phyloP scores from a whole-genome alignment of 2,329 filamentous ascomycete species.

The Ilyonectria robusta region DNA sequence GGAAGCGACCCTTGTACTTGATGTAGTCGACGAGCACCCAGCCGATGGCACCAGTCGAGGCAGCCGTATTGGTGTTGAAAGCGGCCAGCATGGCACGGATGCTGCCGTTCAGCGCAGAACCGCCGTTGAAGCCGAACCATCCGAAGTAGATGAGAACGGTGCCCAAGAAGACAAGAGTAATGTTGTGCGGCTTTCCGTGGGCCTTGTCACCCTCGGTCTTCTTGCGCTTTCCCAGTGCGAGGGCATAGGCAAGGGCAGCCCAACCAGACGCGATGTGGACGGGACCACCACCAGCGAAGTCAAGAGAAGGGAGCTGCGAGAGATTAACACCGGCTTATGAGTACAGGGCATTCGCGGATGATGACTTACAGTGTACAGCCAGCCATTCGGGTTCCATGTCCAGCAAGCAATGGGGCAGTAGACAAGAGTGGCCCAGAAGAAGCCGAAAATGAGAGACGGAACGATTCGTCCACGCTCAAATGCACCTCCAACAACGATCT shows the following conservation, averaged over 20 bases:
- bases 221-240: conserved; percentile 72
- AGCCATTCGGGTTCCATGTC: conserved; percentile 76
- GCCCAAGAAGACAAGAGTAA: conserved; percentile 73
- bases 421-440: conserved; percentile 74
- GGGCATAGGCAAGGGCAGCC: conserved; percentile 72
- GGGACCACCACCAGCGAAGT: conserved; percentile 74
- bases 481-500: conserved; percentile 55
- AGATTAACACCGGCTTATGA: background rate
- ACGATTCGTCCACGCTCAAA: conserved; percentile 54
- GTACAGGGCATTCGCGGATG: background rate
- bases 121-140: conserved; percentile 68
- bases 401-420: conserved; percentile 74
- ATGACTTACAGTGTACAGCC: conserved; percentile 72
- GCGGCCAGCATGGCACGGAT: conserved; percentile 67
- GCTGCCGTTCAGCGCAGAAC: conserved; percentile 63
- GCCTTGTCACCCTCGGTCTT: conserved; percentile 60
- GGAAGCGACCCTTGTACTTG: conserved; percentile 56
- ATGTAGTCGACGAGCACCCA: conserved; percentile 68
- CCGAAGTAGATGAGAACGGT: conserved; percentile 76
- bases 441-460: conserved; percentile 72
- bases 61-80: conserved; percentile 71
- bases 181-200: conserved; percentile 70
- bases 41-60: conserved; percentile 65
- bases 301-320: conserved; percentile 53
- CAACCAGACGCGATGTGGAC: conserved; percentile 75